phyloP scores from a whole-genome alignment of 2,329 filamentous ascomycete genomes.

The Chaetomium sp. region DNA sequence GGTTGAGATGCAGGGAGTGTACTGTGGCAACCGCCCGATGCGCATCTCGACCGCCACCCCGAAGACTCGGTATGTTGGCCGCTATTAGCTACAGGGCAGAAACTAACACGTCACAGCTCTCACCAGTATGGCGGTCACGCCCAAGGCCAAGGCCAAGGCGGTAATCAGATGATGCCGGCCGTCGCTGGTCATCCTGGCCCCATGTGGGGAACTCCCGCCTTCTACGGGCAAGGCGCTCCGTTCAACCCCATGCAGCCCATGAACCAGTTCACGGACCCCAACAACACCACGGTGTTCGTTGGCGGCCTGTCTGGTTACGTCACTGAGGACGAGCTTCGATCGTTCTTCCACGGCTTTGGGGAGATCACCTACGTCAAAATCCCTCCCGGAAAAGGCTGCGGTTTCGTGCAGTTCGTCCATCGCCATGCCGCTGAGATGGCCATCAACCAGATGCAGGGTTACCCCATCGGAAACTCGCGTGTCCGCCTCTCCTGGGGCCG shows the following conservation, averaged over 20 bases:
- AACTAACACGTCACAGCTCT: slow-evolving; percentile 36
- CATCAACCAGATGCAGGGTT: slow-evolving; percentile 99
- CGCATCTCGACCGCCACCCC: slow-evolving; percentile 96
- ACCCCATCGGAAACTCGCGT: slow-evolving; percentile 97
- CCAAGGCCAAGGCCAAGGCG: slow-evolving; percentile 39
- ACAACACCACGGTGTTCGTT: slow-evolving; percentile 99
- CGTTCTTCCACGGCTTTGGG: slow-evolving; percentile 99
- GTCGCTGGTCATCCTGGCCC: slow-evolving; percentile 48
- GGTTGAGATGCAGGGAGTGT: slow-evolving; percentile 98
- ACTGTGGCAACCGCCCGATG: slow-evolving; percentile 98
- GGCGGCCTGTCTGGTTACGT: slow-evolving; percentile 97
- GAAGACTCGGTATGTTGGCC: slow-evolving; percentile 72
- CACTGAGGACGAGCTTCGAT: slow-evolving; percentile 98
- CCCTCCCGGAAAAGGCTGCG: slow-evolving; percentile 96
- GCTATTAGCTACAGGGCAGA: background rate
- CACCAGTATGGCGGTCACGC: slow-evolving; percentile 46
- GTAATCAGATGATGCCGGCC: slow-evolving; percentile 45
- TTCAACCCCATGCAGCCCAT: slow-evolving; percentile 56
- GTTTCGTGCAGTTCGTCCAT: slow-evolving; percentile 98
- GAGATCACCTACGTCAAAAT: slow-evolving; percentile 99
- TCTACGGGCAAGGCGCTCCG: slow-evolving; percentile 41
- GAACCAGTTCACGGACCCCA: slow-evolving; percentile 99
- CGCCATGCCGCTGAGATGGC: slow-evolving; percentile 99
- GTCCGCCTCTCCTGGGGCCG: slow-evolving; percentile 97
- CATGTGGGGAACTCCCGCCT: slow-evolving; percentile 47